Conservation (phyloP, 2,329 filamentous ascomycete species). For the Cercospora sp. region DNA sequence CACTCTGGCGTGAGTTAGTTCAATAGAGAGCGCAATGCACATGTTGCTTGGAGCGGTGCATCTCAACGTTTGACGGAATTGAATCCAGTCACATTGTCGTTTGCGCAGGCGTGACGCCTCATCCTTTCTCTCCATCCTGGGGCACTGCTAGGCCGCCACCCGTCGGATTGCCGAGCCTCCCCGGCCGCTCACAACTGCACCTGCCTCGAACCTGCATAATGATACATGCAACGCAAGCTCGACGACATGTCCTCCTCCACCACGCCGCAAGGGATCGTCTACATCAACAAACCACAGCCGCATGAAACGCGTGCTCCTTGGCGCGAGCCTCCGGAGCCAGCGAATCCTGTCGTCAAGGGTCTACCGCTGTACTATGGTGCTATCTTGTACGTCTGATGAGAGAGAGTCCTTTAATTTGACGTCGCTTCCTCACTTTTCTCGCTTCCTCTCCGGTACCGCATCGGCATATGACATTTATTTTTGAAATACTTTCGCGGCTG, state of each 20-base stretch:
- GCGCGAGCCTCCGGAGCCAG: conserved; percentile 7
- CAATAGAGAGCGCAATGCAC: neutral
- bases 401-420: neutral
- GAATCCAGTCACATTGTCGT: neutral
- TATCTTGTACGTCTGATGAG: conserved; percentile 55
- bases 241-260: conserved; percentile 9
- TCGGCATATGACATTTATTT: neutral
- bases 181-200: neutral
- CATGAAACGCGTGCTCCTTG: conserved; percentile 59
- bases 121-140: neutral
- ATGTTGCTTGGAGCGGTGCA: neutral
- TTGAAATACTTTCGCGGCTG: neutral
- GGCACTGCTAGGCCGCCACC: neutral
- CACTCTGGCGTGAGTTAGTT: neutral
- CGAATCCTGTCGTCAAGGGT: conserved; percentile 33
- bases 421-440: neutral
- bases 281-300: conserved; percentile 20
- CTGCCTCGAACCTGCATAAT: conserved; percentile 1
- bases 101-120: neutral
- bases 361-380: conserved; percentile 60
- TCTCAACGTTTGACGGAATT: neutral
- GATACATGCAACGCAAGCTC: neutral
- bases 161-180: neutral
- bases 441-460: neutral
- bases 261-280: conserved; percentile 9